A percentile compares a stretch with the other conserved stretches of the same genome.
Conservation (phyloP, 106 monocot genomes). For the Acorus calamus region DNA sequence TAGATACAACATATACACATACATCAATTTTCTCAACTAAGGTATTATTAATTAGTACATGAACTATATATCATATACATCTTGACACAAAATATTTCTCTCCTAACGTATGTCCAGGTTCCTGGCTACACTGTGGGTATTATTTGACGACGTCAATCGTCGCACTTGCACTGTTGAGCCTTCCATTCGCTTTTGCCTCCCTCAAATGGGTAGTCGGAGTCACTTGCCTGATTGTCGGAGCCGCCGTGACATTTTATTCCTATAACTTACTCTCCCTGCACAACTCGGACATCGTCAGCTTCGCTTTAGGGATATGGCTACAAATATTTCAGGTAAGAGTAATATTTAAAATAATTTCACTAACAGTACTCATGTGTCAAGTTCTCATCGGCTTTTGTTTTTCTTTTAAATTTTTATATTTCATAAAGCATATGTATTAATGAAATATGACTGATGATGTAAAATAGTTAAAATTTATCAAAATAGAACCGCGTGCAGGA, state of each 20-base stretch:
- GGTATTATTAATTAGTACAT: not conserved
- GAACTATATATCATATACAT: not conserved
- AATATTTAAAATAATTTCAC: too few species aligned
- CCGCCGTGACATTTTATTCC: constrained; percentile 81
- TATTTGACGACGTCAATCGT: constrained; percentile 90
- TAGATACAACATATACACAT: too few species aligned
- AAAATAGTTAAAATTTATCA: too few species aligned
- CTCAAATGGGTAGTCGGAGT: constrained; percentile 63
- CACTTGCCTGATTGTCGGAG: constrained; percentile 33
- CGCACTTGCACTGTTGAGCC: constrained; percentile 72
- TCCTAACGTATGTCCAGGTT: constrained; percentile 26
- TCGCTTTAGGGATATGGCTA: constrained; percentile 83
- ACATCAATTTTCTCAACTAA: not conserved
- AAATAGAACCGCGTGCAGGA: too few species aligned
- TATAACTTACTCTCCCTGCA: constrained; percentile 79
- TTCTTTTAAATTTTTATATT: too few species aligned
- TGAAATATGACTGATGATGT: too few species aligned
- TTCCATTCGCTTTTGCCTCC: constrained; percentile 65
- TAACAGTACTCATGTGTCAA: too few species aligned
- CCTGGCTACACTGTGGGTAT: constrained; percentile 89
- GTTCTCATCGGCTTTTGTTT: too few species aligned
- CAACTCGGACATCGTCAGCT: constrained; percentile 54
- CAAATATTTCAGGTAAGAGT: constrained; percentile 58
- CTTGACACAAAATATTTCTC: constrained; percentile 1
- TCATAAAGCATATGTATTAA: too few species aligned